phyloP scores from a whole-genome alignment of 495 filamentous ascomycete species.

The Achaetomiella virescens region DNA sequence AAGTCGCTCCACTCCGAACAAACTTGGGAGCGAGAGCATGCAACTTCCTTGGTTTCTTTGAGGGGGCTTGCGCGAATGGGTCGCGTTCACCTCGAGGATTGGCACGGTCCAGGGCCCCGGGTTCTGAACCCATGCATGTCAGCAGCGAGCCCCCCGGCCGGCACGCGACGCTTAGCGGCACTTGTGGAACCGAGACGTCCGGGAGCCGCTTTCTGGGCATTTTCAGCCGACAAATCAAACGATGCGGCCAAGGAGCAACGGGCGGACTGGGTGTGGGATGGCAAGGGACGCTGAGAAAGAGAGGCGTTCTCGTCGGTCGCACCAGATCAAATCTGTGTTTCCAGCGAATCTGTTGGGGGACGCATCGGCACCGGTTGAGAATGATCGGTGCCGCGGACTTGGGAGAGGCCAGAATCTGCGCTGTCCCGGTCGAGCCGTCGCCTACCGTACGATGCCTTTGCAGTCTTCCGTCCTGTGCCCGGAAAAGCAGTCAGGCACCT shows the following conservation, averaged over 20 bases:
- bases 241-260: background rate
- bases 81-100: background rate
- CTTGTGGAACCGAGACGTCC: conserved; percentile 4
- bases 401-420: too few relatives aligned
- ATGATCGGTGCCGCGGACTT: too few relatives aligned
- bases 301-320: too few relatives aligned
- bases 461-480: too few relatives aligned
- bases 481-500: too few relatives aligned
- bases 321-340: too few relatives aligned
- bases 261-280: background rate
- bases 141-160: background rate
- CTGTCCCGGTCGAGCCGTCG: too few relatives aligned
- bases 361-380: too few relatives aligned
- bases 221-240: background rate
- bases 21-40: background rate
- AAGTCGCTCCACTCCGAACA: background rate
- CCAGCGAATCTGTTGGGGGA: too few relatives aligned
- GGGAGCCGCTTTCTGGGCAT: background rate
- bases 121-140: conserved; percentile 1
- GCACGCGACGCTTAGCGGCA: conserved; percentile 7
- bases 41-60: background rate
- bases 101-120: conserved; percentile 3
- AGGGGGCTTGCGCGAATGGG: background rate
- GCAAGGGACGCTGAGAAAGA: too few relatives aligned
- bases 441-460: too few relatives aligned